Evolutionary conservation across 345 rosid genomes (phyloP), one percentile per base, ranked within the genome.

Genomic region (Rhodamnia argentea): DNA sequence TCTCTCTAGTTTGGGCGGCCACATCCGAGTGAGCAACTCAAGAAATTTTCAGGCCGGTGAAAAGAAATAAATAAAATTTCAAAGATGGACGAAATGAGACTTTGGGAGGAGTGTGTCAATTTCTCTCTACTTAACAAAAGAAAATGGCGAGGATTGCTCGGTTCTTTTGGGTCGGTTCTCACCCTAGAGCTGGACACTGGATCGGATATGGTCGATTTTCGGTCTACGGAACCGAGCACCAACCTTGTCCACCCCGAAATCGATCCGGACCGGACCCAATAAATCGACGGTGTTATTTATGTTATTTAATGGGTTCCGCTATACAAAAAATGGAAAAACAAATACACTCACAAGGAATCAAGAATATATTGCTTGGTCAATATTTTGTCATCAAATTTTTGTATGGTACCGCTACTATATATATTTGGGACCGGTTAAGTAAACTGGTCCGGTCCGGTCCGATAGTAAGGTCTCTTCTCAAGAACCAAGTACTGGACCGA

Each of bases 401-500:
- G 7, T 42, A 42, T 42, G 44, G 7, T 42, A 42, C 7, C 7
- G 44, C 44, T 42, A 42, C 40, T 2, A 37, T 37, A 37, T 3
- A 37, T 37, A 37, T 37, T 37, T 37, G 40, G 40, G 40, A 37
- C 3, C 40, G 40, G 40, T 37, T 37, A 37, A 2, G 40, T 37
- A 37, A 3, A 37, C 40, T 37, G 40, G 40, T 37, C 40, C 40
- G 40, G 13, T 51, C 52, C 52, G 2, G 11, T 50, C 12, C 4
- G 52, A 11, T 29, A 20, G 10, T 10, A 10, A 70, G 47, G 0
- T 70, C 37, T 1, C 24, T 70, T 70, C 13, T 13, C 0, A 37
- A 0, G 42, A 70, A 37, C 5, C 7, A 7, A 0, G 1, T 9
- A 37, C 4, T 0, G 0, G 3, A 32, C 24, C 2, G 2, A 9